phyloP scores from a whole-genome alignment of 2,329 filamentous ascomycete genomes.

The Colletotrichum gloeosporioides region DNA sequence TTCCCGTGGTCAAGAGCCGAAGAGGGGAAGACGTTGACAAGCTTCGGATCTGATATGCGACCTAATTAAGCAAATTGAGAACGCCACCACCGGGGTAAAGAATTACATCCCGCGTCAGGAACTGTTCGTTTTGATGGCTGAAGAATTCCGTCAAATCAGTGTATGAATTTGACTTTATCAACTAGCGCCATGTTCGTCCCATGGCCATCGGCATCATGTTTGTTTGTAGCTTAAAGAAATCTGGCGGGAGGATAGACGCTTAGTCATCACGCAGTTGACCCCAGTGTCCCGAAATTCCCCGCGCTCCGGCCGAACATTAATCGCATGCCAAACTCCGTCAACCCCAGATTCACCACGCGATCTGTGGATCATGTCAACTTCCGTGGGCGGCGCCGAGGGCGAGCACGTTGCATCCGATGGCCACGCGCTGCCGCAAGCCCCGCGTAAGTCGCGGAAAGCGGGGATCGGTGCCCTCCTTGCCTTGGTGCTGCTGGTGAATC shows the following conservation, averaged over 20 bases:
- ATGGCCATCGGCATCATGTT: neutral
- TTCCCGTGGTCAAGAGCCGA: neutral
- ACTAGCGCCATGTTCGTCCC: neutral
- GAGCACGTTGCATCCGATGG: neutral
- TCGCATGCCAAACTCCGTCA: neutral
- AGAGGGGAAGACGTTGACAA: neutral
- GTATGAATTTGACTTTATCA: neutral
- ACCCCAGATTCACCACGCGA: neutral
- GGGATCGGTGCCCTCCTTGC: constrained; percentile 37
- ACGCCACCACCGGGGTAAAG: neutral
- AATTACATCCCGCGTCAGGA: neutral
- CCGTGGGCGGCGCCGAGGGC: neutral
- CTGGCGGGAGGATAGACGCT: neutral
- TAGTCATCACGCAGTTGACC: neutral
- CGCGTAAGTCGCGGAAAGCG: neutral
- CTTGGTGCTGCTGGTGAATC: constrained; percentile 50
- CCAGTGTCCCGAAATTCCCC: neutral
- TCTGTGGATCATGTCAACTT: neutral
- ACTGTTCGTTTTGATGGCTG: neutral
- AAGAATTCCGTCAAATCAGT: neutral
- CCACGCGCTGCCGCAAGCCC: neutral
- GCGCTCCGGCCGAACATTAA: neutral
- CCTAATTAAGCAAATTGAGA: neutral
- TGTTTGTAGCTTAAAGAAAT: neutral
- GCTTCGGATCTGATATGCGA: neutral